These are phyloP conservation scores for Mimosa bimucronata DNA, from an alignment of 306 rosid genomes.

Conservation along the genomic window DNA sequence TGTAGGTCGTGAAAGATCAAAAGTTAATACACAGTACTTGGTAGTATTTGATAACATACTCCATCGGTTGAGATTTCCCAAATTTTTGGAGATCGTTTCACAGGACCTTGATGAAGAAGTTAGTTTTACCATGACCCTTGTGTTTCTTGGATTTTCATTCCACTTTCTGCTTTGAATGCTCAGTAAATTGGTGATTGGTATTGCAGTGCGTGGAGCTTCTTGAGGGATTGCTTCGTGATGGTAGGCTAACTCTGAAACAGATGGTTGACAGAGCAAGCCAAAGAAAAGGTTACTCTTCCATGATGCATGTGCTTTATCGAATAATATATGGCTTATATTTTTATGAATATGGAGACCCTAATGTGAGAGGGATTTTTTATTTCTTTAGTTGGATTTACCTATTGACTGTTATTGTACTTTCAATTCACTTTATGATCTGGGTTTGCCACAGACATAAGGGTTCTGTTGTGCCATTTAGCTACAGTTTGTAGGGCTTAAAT, in stretches of 20 bases:
- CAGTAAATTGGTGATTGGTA: slow-evolving; percentile 20
- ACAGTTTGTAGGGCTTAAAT: slow-evolving; percentile 6
- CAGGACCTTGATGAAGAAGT: slow-evolving; percentile 64
- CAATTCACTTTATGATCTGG: not conserved
- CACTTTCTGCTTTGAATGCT: slow-evolving; percentile 13
- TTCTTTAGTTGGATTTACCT: not conserved
- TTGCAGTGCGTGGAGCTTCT: slow-evolving; percentile 68
- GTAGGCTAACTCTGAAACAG: slow-evolving; percentile 77
- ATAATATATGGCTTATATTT: slow-evolving; percentile 4
- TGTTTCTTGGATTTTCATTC: slow-evolving; percentile 31
- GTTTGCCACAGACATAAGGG: not conserved
- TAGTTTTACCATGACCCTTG: slow-evolving; percentile 35
- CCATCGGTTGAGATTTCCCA: slow-evolving; percentile 80
- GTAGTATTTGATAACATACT: slow-evolving; percentile 72
- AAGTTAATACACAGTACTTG: slow-evolving; percentile 53
- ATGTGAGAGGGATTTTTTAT: slow-evolving; percentile 8
- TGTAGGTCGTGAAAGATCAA: slow-evolving; percentile 51
- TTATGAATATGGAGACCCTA: not conserved
- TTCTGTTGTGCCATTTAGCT: not conserved
- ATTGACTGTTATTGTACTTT: not conserved
- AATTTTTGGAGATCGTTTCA: slow-evolving; percentile 65
- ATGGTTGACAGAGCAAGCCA: slow-evolving; percentile 68
- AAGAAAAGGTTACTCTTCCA: slow-evolving; percentile 57
- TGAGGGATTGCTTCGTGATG: slow-evolving; percentile 86
- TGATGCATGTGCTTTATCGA: slow-evolving; percentile 11